Evolutionary conservation across 2,329 filamentous ascomycete species (phyloP).

Genomic region (Penicillium sp.): DNA sequence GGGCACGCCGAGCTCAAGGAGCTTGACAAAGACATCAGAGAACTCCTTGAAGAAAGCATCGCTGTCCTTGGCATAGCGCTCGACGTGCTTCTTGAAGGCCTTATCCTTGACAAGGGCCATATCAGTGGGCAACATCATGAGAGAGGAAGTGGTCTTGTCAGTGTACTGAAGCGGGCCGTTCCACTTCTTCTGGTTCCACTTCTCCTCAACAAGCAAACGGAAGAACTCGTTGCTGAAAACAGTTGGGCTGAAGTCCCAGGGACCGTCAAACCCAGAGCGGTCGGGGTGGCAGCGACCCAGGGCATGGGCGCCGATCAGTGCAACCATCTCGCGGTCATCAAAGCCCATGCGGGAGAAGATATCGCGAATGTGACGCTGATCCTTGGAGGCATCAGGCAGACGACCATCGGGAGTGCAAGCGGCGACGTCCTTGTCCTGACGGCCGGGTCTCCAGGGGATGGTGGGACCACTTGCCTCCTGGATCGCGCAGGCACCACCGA

Average conservation of each 20-base stretch:
- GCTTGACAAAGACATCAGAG: constrained; percentile 69
- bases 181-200: constrained; percentile 92
- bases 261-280: constrained; percentile 82
- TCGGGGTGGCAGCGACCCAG: constrained; percentile 87
- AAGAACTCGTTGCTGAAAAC: constrained; percentile 94
- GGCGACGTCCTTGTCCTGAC: constrained; percentile 71
- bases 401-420: constrained; percentile 94
- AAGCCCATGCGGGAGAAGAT: constrained; percentile 98
- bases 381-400: constrained; percentile 77
- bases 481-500: constrained; percentile 78
- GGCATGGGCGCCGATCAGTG: constrained; percentile 79
- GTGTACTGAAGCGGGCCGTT: constrained; percentile 87
- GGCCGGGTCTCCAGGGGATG: constrained; percentile 86
- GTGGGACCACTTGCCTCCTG: constrained; percentile 92
- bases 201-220: constrained; percentile 82
- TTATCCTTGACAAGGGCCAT: constrained; percentile 86
- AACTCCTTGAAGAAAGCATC: constrained; percentile 95
- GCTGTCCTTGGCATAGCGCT: constrained; percentile 89
- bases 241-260: constrained; percentile 90
- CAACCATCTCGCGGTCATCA: constrained; percentile 94
- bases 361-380: constrained; percentile 75
- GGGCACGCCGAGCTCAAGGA: constrained; percentile 93
- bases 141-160: constrained; percentile 78
- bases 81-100: constrained; percentile 73
- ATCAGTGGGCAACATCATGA: constrained; percentile 98